A percentile compares a stretch with the other conserved stretches of the same genome.
Conservation (phyloP, 257 asterid species). For the Ehretia macrophylla region DNA sequence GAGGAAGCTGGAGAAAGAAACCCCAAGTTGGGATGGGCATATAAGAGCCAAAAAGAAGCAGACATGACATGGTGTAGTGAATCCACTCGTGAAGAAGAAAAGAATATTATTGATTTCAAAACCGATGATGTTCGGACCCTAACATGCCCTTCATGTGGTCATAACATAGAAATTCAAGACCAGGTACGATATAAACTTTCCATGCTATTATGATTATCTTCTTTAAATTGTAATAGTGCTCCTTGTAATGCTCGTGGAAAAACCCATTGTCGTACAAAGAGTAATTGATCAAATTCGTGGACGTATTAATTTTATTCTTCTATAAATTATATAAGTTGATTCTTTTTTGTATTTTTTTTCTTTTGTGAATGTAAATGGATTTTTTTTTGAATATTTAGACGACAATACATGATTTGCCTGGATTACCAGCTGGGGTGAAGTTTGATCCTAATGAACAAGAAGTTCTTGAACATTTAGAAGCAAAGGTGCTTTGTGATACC, state of each 20-base stretch:
- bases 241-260: too few relatives aligned
- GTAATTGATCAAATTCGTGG: too few relatives aligned
- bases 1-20: constrained; percentile 13
- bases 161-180: constrained; percentile 12
- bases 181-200: constrained; percentile 11
- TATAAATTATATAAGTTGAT: neutral
- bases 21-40: constrained; percentile 33
- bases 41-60: constrained; percentile 9
- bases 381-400: constrained; percentile 1
- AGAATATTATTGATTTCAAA: constrained; percentile 9
- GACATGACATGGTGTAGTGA: too few relatives aligned
- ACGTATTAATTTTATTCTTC: too few relatives aligned
- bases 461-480: constrained; percentile 52
- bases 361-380: neutral
- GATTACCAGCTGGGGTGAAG: constrained; percentile 60
- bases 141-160: constrained; percentile 20
- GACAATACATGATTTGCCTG: constrained; percentile 39
- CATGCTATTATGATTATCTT: too few relatives aligned
- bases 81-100: constrained; percentile 18
- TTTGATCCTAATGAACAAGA: constrained; percentile 68
- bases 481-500: constrained; percentile 33
- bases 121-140: neutral
- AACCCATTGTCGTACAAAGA: too few relatives aligned
- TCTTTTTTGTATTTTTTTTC: neutral
- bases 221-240: too few relatives aligned